Percentiles rank a stretch among this genome's conserved stretches.
Conservation (phyloP, 139 green algal species). For the Ettlia oleoabundans region DNA sequence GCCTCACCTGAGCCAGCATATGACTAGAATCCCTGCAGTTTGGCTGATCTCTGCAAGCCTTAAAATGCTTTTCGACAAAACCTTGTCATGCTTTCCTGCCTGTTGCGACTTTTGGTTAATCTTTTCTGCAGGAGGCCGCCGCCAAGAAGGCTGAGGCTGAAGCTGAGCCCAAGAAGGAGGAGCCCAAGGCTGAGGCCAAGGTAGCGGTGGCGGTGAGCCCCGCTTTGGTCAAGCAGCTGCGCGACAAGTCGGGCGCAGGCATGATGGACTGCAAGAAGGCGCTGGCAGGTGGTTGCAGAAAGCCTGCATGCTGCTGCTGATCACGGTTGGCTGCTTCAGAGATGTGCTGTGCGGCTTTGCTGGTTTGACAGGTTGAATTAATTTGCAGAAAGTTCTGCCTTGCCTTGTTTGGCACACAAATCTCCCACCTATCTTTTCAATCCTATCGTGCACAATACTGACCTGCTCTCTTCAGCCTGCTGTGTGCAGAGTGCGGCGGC, state of each 20-base stretch:
- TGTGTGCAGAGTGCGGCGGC: constrained; percentile 58
- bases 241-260: constrained; percentile 82
- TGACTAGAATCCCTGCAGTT: too few relatives aligned
- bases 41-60: too few relatives aligned
- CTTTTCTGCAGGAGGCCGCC: constrained; percentile 40
- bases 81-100: too few relatives aligned
- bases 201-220: constrained; percentile 51
- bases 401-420: too few relatives aligned
- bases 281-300: constrained; percentile 95
- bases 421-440: too few relatives aligned
- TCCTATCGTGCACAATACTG: too few relatives aligned
- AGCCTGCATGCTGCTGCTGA: too few relatives aligned
- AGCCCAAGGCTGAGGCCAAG: constrained; percentile 18
- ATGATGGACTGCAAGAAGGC: constrained; percentile 99
- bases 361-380: too few relatives aligned
- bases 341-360: too few relatives aligned
- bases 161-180: constrained; percentile 42
- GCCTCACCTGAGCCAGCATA: too few relatives aligned
- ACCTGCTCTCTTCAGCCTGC: neutral
- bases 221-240: constrained; percentile 86
- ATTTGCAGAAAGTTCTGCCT: neutral
- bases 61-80: too few relatives aligned
- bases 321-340: too few relatives aligned
- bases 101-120: neutral
- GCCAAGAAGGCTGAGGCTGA: constrained; percentile 64